Conservation (phyloP, 1,284 basidiomycete species). For the Cutaneotrichosporon cutaneum region DNA sequence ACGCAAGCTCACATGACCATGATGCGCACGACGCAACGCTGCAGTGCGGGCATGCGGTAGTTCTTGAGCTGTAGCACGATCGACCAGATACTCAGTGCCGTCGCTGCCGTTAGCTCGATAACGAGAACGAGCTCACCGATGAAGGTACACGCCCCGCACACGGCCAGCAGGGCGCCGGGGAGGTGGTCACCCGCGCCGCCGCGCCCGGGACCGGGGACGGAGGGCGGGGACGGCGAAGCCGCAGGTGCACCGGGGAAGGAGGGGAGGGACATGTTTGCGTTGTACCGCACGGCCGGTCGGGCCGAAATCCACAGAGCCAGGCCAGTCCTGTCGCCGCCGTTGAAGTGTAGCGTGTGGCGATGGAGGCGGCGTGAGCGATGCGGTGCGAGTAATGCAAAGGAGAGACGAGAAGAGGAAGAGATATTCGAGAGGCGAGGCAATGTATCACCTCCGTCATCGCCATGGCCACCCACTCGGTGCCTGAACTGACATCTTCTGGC, state of each 20-base stretch:
- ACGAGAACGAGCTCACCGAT: constrained; percentile 36
- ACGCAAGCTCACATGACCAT: constrained; percentile 70
- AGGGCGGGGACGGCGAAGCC: background rate
- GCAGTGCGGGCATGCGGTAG: constrained; percentile 77
- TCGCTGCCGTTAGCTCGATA: constrained; percentile 57
- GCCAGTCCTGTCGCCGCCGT: background rate
- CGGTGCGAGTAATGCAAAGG: no score
- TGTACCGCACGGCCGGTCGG: background rate
- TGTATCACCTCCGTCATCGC: constrained; percentile 8
- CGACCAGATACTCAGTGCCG: constrained; percentile 73
- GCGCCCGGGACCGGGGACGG: background rate
- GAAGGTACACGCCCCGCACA: constrained; percentile 49
- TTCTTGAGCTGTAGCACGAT: constrained; percentile 88
- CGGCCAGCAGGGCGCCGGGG: constrained; percentile 44
- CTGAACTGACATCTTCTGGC: no score
- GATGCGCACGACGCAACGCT: constrained; percentile 86
- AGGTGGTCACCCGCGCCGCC: constrained; percentile 47
- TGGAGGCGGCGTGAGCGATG: no score
- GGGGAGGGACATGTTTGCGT: constrained; percentile 16
- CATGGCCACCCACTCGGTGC: constrained; percentile 4
- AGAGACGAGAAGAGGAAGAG: background rate
- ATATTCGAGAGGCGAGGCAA: background rate
- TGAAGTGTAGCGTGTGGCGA: no score
- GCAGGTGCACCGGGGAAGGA: constrained; percentile 12
- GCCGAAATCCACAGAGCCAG: background rate